Evolutionary conservation across 768 basidiomycete species (phyloP), one percentile per base, ranked within the genome.

Genomic region (Cystobasidium onofrii): DNA sequence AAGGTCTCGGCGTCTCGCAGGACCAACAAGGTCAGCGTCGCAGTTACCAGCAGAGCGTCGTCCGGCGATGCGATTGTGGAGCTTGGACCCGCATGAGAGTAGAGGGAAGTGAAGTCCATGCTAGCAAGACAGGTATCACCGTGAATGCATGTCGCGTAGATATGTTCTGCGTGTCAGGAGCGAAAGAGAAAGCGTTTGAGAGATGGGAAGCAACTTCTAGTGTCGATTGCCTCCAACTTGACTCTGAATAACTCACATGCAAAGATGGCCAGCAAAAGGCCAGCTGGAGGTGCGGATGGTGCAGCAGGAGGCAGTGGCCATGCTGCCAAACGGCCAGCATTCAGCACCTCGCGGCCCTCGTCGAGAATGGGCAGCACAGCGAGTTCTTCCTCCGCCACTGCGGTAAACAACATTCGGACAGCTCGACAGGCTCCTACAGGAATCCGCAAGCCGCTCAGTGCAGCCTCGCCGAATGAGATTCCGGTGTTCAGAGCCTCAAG

Each of bases 21-120:
- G 57, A 78, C 72, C 27, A 78, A 39, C 20, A 74, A 74, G 20
- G 57, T 50, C 18, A 50, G 25, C 4, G 71, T 73, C 23, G 57
- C 55, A 17, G 33, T 41, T 39, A 20, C 27, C 15, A 73, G 25
- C 29, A 60, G 55, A 25, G 57, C 55, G 18, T 39, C 54, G 60
- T 73, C 34, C n/a, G 57, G 61, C 9, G 63, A 72, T 9, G 57
- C 25, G 39, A 61, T 33, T 41, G 54, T 60, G 12, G 61, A 34
- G n/a, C 31, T 34, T 1, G 55, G 34, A 25, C 46, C 39, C 6
- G 64, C 64, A n/a, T 65, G 46, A 46, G 65, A 54, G 41, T 74
- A 74, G 10, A 66, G 73, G 6, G 52, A 54, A 2, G 73, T 66
- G 31, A 74, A 55, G 64, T 74, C 73, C 73, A 74, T 74, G 10